Base-by-base conservation (phyloP, 139 green algal genomes). In the Asterochloris sp. region DNA sequence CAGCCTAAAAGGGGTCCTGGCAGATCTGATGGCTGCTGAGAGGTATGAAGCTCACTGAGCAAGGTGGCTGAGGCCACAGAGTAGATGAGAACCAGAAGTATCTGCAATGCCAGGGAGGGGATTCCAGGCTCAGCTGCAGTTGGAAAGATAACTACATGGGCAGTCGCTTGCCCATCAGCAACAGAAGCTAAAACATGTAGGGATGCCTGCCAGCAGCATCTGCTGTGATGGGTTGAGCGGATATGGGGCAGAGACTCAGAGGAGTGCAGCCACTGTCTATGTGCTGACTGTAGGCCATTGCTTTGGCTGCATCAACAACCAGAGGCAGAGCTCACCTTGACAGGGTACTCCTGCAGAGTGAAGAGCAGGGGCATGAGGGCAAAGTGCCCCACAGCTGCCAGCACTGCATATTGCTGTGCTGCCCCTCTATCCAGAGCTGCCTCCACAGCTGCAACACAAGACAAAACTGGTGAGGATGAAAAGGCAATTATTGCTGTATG, bases 311-410 rank as follows among this genome's bases (percentile, higher is more conserved):
- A 10, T 54, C 38, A 54, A 54, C 38, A 54, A 54, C 4, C 38
- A 54, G 38, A 10, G 38, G 38, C 38, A n/a, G 27, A 24, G 16
- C 24, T 67, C 17, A 91, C 75, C 88, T 98, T 98, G 82, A 96
- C 87, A 13, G 85, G 83, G 69, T 96, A 95, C 77, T 98, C 95
- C 11, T 90, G 63, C 38, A 81, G 68, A n/a, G 81, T 73, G 69
- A 94, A 96, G 10, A 98, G 89, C 78, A 98, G 91, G 0, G 95
- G 95, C 71, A 97, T 89, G 66, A 98, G 86, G 1, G 90, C 90
- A 76, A 93, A 93, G 78, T 91, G 81, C 15, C 83, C 83, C 62
- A 88, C 85, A 13, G 88, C 89, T 38, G 86, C 86, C 12, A 95
- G 74, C 69, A 93, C 85, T 19, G 93, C 62, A 69, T 90, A 93